Base-by-base conservation (phyloP, 225 moss, liverwort and hornwort genomes). In the Pseudoscleropodium purum region DNA sequence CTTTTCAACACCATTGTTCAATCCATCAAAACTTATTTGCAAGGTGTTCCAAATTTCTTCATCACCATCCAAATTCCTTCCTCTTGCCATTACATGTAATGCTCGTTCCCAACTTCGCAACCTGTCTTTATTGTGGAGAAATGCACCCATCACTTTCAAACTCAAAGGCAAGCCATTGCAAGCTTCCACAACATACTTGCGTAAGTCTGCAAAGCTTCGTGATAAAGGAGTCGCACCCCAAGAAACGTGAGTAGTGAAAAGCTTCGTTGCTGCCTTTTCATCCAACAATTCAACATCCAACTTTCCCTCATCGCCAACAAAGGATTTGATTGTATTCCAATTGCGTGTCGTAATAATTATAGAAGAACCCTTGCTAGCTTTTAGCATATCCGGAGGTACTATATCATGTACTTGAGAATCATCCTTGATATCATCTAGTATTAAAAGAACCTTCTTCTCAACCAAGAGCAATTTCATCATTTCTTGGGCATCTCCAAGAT, bases 381-480 rank as follows among this genome's bases (percentile, higher is more conserved):
- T 3, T 2, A 73, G 0, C 5, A 10, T 0, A 1, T 72, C 3
- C 0, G 13, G 5, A 30, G 59, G 57, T 3, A 29, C 73, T 16
- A 43, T 41, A 16, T 29, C 73, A 26, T 27, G 80, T 29, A 59
- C 45, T 75, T 12, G 75, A 73, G 27, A 5, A 15, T 43, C 73
- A 15, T 73, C 16, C 5, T 73, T 43, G 27, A 73, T 9, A 73
- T 73, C 73, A 43, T 73, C 73, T 5, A 73, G 3, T 43, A 73
- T 43, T 6, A 73, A 2, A 43, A 73, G 73, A 73, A 73, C 29
- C 43, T 73, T 73, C 43, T 73, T 73, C 3, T 17, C 10, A 27
- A 16, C 3, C 9, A 73, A 27, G 29, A 73, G 5, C 2, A 1
- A 1, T 27, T 73, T 73, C 73, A 73, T 73, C 73, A 73, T 43